These are phyloP conservation scores for Tulasnella sp. DNA, from an alignment of 768 basidiomycete genomes.

Conservation along the genomic window DNA sequence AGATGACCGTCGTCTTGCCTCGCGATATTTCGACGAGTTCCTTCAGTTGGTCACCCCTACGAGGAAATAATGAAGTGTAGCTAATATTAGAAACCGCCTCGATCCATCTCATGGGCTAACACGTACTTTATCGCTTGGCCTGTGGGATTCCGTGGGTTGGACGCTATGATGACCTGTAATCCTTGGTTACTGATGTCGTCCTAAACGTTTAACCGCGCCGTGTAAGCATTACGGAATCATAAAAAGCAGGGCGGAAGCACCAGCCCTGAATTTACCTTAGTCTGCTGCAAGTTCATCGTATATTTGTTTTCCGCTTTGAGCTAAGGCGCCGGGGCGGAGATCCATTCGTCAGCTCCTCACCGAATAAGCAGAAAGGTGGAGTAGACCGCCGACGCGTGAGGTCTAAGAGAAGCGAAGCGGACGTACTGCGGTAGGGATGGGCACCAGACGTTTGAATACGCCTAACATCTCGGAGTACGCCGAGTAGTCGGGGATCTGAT, in stretches of 20 bases:
- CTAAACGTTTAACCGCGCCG: conserved; percentile 43
- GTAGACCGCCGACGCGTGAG: conserved; percentile 33
- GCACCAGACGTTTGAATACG: conserved; percentile 86
- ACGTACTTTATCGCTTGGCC: conserved; percentile 79
- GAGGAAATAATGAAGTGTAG: not conserved
- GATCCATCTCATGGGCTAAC: not conserved
- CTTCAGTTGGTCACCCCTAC: conserved; percentile 76
- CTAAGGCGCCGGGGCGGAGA: not conserved
- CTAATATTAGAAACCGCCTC: not conserved
- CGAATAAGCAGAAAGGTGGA: conserved; percentile 27
- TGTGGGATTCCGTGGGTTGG: conserved; percentile 96
- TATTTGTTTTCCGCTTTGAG: conserved; percentile 55
- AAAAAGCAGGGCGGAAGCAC: not conserved
- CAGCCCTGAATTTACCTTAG: conserved; percentile 56
- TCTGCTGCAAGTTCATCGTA: conserved; percentile 75
- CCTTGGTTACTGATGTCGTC: conserved; percentile 84
- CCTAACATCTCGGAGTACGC: conserved; percentile 39
- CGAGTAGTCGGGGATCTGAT: conserved; percentile 91
- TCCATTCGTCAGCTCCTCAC: not conserved
- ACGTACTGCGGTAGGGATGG: conserved; percentile 79
- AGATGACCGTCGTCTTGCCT: conserved; percentile 80
- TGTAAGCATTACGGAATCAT: not conserved
- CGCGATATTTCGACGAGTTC: conserved; percentile 73
- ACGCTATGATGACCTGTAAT: conserved; percentile 80
- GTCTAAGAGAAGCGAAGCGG: not conserved